These are phyloP conservation scores for Rhizopogon vinicolor DNA, from an alignment of 768 basidiomycete species.

Conservation along the genomic window DNA sequence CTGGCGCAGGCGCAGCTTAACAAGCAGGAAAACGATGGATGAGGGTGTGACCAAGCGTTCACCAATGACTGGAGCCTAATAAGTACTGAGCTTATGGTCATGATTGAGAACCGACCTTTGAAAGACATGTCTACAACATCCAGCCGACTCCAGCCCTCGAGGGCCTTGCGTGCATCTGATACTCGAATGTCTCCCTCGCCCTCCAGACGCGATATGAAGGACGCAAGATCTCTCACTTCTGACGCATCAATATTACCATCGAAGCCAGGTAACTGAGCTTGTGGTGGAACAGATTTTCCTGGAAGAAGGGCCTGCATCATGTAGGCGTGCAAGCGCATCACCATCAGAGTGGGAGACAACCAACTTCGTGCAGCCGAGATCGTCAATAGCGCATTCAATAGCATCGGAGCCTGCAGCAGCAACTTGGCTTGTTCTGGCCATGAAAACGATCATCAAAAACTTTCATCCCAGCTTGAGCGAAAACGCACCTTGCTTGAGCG, in stretches of 20 bases:
- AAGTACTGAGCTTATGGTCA: conserved; percentile 1
- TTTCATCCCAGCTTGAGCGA: neutral
- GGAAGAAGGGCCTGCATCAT: conserved; percentile 81
- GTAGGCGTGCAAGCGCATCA: conserved; percentile 81
- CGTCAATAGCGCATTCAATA: conserved; percentile 78
- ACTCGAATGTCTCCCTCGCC: conserved; percentile 40
- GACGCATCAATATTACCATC: conserved; percentile 32
- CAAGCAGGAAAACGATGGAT: conserved; percentile 79
- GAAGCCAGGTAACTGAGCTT: conserved; percentile 80
- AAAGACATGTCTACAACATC: conserved; percentile 82
- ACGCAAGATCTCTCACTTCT: conserved; percentile 37
- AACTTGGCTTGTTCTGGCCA: conserved; percentile 65
- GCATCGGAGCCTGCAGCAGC: conserved; percentile 64
- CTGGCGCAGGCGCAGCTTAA: conserved; percentile 74
- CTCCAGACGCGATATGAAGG: conserved; percentile 46
- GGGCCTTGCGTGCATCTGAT: conserved; percentile 42
- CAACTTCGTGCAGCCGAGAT: conserved; percentile 86
- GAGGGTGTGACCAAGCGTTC: conserved; percentile 86
- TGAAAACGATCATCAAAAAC: neutral
- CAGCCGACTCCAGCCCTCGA: conserved; percentile 66
- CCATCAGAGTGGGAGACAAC: conserved; percentile 72
- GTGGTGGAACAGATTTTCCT: conserved; percentile 35
- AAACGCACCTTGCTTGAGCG: conserved; percentile 60
- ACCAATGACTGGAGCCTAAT: conserved; percentile 63
- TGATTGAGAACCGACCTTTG: conserved; percentile 54